Evolutionary conservation across 495 filamentous ascomycete genomes (phyloP).

Genomic region (Neurospora cerealis): DNA sequence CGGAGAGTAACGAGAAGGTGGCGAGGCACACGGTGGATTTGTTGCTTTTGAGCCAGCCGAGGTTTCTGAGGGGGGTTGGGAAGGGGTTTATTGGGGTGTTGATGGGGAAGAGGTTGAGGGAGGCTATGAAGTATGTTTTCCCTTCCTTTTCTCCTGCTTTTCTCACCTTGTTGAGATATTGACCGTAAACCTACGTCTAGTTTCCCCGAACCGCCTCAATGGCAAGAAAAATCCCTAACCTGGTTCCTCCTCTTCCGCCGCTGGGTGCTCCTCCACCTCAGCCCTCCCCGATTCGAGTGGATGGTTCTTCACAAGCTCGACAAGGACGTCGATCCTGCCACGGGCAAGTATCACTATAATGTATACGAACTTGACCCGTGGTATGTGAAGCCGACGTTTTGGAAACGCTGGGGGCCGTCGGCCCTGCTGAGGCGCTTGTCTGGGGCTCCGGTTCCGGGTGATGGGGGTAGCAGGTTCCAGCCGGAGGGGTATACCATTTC

Average conservation of each 20-base stretch:
- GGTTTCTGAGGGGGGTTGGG: conserved; percentile 28
- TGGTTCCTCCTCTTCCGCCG: conserved; percentile 32
- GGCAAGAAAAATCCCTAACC: conserved; percentile 2
- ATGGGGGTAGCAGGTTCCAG: conserved; percentile 43
- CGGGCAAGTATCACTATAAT: conserved; percentile 31
- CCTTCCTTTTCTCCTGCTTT: neutral
- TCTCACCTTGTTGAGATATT: no score
- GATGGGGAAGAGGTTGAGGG: conserved; percentile 49
- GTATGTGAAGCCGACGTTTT: conserved; percentile 49
- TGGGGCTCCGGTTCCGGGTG: conserved; percentile 47
- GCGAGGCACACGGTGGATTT: conserved; percentile 47
- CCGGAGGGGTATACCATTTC: conserved; percentile 43
- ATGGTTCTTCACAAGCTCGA: conserved; percentile 15
- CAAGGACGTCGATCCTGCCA: conserved; percentile 27
- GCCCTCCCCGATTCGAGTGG: conserved; percentile 28
- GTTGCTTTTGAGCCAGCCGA: conserved; percentile 43
- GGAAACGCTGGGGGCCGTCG: conserved; percentile 41
- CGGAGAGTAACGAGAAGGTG: conserved; percentile 39
- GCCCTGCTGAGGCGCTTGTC: conserved; percentile 40
- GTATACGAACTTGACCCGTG: conserved; percentile 42
- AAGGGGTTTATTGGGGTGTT: conserved; percentile 41
- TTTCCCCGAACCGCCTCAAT: neutral
- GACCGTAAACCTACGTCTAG: neutral
- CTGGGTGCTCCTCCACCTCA: conserved; percentile 39
- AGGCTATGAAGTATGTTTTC: conserved; percentile 47